Base-by-base conservation (phyloP, 768 basidiomycete species). In the Russula dissimulans region DNA sequence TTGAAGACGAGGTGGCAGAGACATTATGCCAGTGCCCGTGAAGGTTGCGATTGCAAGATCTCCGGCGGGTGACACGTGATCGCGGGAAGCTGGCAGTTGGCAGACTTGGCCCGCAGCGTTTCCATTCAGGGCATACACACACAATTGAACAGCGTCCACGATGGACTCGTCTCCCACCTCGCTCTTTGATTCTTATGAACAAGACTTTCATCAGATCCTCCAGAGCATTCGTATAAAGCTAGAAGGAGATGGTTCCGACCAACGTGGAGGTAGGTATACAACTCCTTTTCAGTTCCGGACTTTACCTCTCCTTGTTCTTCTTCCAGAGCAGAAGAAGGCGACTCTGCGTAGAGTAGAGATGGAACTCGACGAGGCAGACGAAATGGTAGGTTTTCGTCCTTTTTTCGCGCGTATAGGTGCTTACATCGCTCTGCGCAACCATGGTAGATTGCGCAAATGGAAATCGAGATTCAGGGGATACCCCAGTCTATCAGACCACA, bases 311-410 rank as follows among this genome's bases (percentile, higher is more conserved):
- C n/a, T 29, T 31, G 18, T 10, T 34, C 18, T 22, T 17, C 57
- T 36, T 50, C 14, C 70, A 94, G 93, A 97, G 71, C 84, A 89
- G 64, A 82, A 86, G 51, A 92, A 90, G 72, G 79, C 89, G 0
- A 77, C 86, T 4, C 73, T 97, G 62, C 77, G 94, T 66, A 79
- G 91, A 62, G 88, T 91, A 26, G 91, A 95, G 70, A 91, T 94
- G 82, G 95, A 98, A 70, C 76, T 99, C 5, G 97, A 99, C 71
- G 97, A 99, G 73, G 95, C 95, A 0, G 95, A 97, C 66, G 97
- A 98, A 78, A 93, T 97, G 83, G 95, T 88, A 68, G 50, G 82
- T 8, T 14, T 1, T 14, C 17, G 2, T 42, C n/a, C 10, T 29
- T 18, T 36, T 6, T 11, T 36, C n/a, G 39, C 11, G 4, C 15